Conservation (phyloP, 164 flowering plant genomes). For the Cinnamomum chago region DNA sequence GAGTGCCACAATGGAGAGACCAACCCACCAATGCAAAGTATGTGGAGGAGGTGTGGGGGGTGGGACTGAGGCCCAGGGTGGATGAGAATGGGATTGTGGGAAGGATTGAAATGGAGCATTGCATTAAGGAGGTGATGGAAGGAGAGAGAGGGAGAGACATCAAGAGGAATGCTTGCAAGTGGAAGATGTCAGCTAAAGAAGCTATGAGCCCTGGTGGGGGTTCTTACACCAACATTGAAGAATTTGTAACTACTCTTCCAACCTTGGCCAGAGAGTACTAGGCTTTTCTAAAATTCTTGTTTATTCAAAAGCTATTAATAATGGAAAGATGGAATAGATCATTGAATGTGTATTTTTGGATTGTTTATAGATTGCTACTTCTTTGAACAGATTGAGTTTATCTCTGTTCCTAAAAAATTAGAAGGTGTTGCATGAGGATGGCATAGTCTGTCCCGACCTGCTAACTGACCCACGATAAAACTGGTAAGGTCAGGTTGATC, state of each 20-base stretch:
- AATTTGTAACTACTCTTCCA: constrained; percentile 9
- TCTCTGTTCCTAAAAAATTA: too few species aligned
- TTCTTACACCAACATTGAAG: constrained; percentile 22
- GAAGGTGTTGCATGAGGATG: too few species aligned
- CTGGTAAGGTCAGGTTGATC: too few species aligned
- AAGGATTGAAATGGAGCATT: constrained; percentile 19
- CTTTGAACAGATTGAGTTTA: too few species aligned
- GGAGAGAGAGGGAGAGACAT: constrained; percentile 21
- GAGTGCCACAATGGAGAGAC: constrained; percentile 31
- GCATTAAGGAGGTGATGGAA: constrained; percentile 29
- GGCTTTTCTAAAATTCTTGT: too few species aligned
- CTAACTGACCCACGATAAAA: too few species aligned
- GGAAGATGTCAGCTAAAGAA: constrained; percentile 18
- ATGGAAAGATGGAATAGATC: too few species aligned
- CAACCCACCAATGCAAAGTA: constrained; percentile 32
- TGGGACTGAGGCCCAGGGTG: constrained; percentile 19
- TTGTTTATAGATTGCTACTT: neutral
- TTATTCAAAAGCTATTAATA: too few species aligned
- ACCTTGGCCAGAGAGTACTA: too few species aligned
- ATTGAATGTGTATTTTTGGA: neutral
- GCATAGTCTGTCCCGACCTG: too few species aligned
- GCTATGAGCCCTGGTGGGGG: constrained; percentile 26
- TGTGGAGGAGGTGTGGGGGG: constrained; percentile 23
- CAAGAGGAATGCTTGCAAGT: constrained; percentile 12
- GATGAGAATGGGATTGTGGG: constrained; percentile 20